Evolutionary conservation across 2,329 filamentous ascomycete species (phyloP).

Genomic region (Davidsoniella eucalypti): DNA sequence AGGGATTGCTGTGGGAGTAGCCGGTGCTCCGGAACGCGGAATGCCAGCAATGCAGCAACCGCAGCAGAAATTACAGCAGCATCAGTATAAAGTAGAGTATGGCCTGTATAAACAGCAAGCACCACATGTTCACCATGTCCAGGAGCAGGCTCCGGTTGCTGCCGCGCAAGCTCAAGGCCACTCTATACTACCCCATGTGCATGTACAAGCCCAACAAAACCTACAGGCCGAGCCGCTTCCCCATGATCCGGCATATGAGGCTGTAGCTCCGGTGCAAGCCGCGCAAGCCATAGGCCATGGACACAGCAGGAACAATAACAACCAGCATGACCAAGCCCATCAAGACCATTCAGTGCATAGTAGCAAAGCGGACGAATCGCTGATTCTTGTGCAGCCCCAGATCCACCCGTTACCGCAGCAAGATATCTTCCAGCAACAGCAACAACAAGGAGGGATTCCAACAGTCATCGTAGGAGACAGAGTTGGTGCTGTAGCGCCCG

Average conservation of each 20-base stretch:
- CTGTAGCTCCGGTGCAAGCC: background rate
- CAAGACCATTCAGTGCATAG: background rate
- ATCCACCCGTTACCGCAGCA: background rate
- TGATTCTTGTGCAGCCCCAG: slow-evolving; percentile 3
- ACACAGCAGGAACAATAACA: background rate
- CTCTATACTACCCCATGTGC: background rate
- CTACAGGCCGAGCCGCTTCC: background rate
- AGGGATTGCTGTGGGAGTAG: background rate
- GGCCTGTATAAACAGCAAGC: background rate
- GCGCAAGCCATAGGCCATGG: background rate
- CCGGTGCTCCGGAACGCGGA: background rate
- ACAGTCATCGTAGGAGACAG: no score
- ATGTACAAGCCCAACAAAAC: slow-evolving; percentile 1
- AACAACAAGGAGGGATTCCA: background rate
- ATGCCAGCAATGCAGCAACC: slow-evolving; percentile 2
- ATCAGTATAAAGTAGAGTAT: background rate
- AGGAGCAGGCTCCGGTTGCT: background rate
- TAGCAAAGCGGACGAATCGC: slow-evolving; percentile 1
- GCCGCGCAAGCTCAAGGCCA: background rate
- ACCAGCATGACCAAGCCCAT: background rate
- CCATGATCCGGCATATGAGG: background rate
- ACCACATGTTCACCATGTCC: background rate
- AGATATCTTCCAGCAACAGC: background rate
- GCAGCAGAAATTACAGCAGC: background rate
- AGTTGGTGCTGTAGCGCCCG: no score